Evolutionary conservation across 306 rosid species (phyloP), one percentile per base, ranked within the genome.

Genomic region (Neltuma alba): DNA sequence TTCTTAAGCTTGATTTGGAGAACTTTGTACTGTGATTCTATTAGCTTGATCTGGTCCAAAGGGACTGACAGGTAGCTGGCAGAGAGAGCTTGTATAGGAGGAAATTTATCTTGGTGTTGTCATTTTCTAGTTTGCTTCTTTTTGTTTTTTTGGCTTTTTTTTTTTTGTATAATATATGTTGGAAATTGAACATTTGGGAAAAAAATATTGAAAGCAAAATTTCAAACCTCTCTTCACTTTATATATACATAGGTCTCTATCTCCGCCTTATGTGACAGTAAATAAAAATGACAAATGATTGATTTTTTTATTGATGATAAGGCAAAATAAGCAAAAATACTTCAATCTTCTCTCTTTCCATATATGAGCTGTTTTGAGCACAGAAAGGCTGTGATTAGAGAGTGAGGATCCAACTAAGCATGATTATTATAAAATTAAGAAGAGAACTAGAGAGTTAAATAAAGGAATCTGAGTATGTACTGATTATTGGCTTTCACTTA

Each of bases 71-170:
- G 57, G 74, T 69, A 71, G 79, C 73, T 85, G 78, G 85, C 80
- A 76, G 89, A 89, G 86, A 66, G 89, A 83, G 87, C 74, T 86
- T 93, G 93, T 93, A 90, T 87, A 91, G 95, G 85, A 91, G 95
- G 96, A 88, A 75, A 78, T 88, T 85, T 83, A 40, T 83, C 79
- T 74, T 75, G 77, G 37, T 75, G 36, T 70, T 81, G 52, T 38
- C 83, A 68, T 79, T 88, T 74, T 21, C 45, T 62, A 62, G 21
- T 16, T 62, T 31, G 40, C 41, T 62, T 6, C 68, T 85, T 50
- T 77, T 86, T 62, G 40, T 9, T 40, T 5, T 21, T n/a, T n/a
- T n/a, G n/a, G n/a, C n/a, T n/a, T n/a, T n/a, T 55, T 38, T 48
- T 74, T n/a, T 52, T 82, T 74, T 83, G 82, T 68, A 65, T 81